These are phyloP conservation scores for Asterella californica DNA, from an alignment of 225 moss, liverwort and hornwort species.

Conservation along the genomic window DNA sequence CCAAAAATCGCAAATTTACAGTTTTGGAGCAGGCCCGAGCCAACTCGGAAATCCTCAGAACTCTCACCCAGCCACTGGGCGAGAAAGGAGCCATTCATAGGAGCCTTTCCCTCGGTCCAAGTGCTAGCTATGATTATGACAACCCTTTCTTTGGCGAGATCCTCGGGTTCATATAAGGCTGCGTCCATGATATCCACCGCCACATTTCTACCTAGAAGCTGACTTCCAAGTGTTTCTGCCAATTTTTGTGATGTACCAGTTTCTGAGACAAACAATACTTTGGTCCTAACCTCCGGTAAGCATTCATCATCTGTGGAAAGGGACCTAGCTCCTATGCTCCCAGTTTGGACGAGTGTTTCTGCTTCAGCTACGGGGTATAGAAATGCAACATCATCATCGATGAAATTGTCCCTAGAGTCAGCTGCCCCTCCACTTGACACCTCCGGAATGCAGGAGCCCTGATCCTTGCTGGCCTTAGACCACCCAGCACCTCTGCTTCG, in stretches of 20 bases:
- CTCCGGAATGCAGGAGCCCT: not conserved
- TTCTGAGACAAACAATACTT: slow-evolving; percentile 43
- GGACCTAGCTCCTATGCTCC: too few relatives aligned
- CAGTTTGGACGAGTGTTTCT: not conserved
- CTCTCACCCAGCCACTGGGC: slow-evolving; percentile 96
- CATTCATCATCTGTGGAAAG: not conserved
- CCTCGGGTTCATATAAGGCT: slow-evolving; percentile 67
- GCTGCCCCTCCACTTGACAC: not conserved
- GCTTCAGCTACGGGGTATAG: slow-evolving; percentile 11
- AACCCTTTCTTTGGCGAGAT: slow-evolving; percentile 72
- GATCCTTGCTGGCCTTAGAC: not conserved
- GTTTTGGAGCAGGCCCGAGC: slow-evolving; percentile 50
- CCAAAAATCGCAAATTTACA: slow-evolving; percentile 83
- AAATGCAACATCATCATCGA: slow-evolving; percentile 22
- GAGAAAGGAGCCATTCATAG: slow-evolving; percentile 73
- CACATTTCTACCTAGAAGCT: slow-evolving; percentile 25
- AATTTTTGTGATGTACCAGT: slow-evolving; percentile 41
- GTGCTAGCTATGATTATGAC: slow-evolving; percentile 69
- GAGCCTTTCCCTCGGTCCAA: slow-evolving; percentile 75
- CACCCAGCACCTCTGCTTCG: not conserved
- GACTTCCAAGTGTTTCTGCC: slow-evolving; percentile 30
- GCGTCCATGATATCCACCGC: slow-evolving; percentile 35
- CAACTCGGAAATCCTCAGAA: slow-evolving; percentile 90
- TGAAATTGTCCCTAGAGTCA: slow-evolving; percentile 16
- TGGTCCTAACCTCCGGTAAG: slow-evolving; percentile 14